These are phyloP conservation scores for Athelia psychrophila DNA, from an alignment of 1,284 basidiomycete species.

Conservation along the genomic window DNA sequence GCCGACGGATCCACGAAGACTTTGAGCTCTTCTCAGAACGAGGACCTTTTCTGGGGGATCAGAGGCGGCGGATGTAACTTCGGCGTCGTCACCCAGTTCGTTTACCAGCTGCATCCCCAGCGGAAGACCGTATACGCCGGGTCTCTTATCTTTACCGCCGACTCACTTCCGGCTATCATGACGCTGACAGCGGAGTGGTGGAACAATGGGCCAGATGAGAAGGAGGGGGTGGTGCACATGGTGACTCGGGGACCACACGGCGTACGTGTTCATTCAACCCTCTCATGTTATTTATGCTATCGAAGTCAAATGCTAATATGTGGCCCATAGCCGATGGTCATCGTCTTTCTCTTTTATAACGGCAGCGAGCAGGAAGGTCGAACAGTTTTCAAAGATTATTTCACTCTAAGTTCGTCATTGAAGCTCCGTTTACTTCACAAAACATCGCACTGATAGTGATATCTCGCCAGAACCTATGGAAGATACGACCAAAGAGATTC, in stretches of 20 bases:
- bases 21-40: slow-evolving; percentile 18
- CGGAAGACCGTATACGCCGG: slow-evolving; percentile 27
- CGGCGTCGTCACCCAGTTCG: slow-evolving; percentile 42
- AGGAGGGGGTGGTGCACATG: slow-evolving; percentile 34
- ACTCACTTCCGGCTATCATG: slow-evolving; percentile 31
- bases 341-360: slow-evolving; percentile 43
- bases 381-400: slow-evolving; percentile 39
- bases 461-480: slow-evolving; percentile 33
- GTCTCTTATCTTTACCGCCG: slow-evolving; percentile 11
- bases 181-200: slow-evolving; percentile 32
- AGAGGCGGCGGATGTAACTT: slow-evolving; percentile 42
- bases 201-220: slow-evolving; percentile 22
- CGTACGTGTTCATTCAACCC: slow-evolving; percentile 13
- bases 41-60: slow-evolving; percentile 43
- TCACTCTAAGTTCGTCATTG: slow-evolving; percentile 35
- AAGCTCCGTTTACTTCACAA: background rate
- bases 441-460: background rate
- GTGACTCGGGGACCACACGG: slow-evolving; percentile 29
- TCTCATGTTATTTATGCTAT: background rate
- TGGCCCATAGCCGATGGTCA: slow-evolving; percentile 36
- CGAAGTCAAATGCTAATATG: background rate
- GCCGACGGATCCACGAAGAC: slow-evolving; percentile 30
- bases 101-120: slow-evolving; percentile 32
- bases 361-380: slow-evolving; percentile 46
- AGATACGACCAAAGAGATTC: slow-evolving; percentile 38